Percentiles rank a stretch among this genome's conserved stretches.
Evolutionary conservation across 768 basidiomycete species (phyloP).

Genomic region (Termitomyces sp.): DNA sequence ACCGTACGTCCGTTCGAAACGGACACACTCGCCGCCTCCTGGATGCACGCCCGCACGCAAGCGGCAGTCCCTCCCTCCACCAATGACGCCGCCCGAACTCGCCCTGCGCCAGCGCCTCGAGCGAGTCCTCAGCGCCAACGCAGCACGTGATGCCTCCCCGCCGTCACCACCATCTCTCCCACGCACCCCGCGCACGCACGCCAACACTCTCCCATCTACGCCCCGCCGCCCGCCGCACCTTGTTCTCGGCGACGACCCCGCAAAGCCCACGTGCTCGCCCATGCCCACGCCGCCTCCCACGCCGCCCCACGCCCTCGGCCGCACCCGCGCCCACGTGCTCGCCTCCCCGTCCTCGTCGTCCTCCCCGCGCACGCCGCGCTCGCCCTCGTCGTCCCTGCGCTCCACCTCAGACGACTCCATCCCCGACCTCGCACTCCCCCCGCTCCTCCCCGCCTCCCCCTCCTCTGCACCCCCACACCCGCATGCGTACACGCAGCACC

Average conservation of each 20-base stretch:
- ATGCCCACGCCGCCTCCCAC: conserved; percentile 21
- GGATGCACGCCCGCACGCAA: not conserved
- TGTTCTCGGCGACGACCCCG: not conserved
- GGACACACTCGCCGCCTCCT: not conserved
- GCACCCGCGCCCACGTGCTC: not conserved
- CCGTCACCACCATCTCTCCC: too few relatives aligned
- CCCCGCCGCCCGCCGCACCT: not conserved
- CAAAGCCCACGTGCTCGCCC: not conserved
- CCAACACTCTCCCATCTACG: conserved; percentile 2
- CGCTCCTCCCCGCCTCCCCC: not conserved
- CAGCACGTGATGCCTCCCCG: not conserved
- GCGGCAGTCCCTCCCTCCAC: conserved; percentile 8
- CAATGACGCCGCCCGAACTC: conserved; percentile 46
- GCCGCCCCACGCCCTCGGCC: conserved; percentile 11
- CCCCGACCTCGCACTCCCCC: not conserved
- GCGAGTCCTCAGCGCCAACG: conserved; percentile 33
- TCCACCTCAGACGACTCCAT: conserved; percentile 7
- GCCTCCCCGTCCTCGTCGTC: not conserved
- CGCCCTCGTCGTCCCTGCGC: not conserved
- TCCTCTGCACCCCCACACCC: not conserved
- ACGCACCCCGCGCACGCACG: conserved; percentile 2
- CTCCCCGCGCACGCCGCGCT: not conserved
- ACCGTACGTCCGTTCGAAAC: not conserved
- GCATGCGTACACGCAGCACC: not conserved
- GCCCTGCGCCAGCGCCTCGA: conserved; percentile 51